A percentile compares a stretch with the other conserved stretches of the same genome.
phyloP scores from a whole-genome alignment of 495 filamentous ascomycete species.

The Aspergillus ellipticus region DNA sequence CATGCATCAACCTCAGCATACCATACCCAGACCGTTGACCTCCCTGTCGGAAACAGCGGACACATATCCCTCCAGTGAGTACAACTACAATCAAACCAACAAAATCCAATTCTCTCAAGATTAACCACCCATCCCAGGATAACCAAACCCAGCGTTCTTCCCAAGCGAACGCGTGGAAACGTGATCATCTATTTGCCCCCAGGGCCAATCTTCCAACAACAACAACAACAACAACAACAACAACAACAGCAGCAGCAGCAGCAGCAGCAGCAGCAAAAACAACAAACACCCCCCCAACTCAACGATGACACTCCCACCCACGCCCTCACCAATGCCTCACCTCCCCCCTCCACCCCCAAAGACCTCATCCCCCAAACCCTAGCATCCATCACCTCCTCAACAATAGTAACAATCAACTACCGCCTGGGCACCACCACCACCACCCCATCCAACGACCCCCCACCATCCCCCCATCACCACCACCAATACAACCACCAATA shows the following conservation, averaged over 20 bases:
- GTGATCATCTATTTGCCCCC: conserved; percentile 38
- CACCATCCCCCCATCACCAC: neutral
- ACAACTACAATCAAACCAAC: neutral
- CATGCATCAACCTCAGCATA: neutral
- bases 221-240: conserved; percentile 2
- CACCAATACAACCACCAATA: neutral
- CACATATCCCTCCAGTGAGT: conserved; percentile 28
- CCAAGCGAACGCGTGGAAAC: conserved; percentile 11
- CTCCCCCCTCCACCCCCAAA: too few species aligned
- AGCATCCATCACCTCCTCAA: conserved; percentile 27
- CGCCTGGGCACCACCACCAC: conserved; percentile 30
- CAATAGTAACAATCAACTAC: conserved; percentile 41
- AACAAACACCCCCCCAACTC: too few species aligned
- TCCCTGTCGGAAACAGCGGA: conserved; percentile 37
- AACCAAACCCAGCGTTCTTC: conserved; percentile 17
- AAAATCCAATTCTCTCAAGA: neutral
- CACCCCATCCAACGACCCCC: neutral
- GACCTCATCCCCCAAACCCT: conserved; percentile 16
- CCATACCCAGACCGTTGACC: neutral
- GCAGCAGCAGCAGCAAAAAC: conserved; percentile 1
- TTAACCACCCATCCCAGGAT: conserved; percentile 18
- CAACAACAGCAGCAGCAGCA: conserved; percentile 4
- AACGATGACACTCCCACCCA: neutral
- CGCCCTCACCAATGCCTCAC: neutral
- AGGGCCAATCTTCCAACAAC: conserved; percentile 30